phyloP scores from a whole-genome alignment of 331 rosid species.

The Malus hybrid region DNA sequence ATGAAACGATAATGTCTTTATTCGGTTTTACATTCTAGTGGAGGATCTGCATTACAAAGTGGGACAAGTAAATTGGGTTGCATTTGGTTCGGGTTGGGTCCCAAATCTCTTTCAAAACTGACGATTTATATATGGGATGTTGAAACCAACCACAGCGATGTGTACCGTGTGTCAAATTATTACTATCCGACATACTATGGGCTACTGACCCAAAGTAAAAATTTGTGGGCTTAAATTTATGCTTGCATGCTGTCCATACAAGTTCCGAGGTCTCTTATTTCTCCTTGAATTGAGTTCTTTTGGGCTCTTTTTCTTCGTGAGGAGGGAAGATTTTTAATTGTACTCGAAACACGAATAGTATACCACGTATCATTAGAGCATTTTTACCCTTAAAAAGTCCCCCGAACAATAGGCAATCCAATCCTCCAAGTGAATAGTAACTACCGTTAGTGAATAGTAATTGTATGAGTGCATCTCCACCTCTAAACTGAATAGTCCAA shows the following conservation, averaged over 20 bases:
- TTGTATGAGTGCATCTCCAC: too few relatives aligned
- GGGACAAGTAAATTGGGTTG: neutral
- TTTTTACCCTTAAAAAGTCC: too few relatives aligned
- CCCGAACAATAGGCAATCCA: too few relatives aligned
- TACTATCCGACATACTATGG: neutral
- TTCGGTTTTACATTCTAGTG: neutral
- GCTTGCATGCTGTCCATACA: too few relatives aligned
- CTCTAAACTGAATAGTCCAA: too few relatives aligned
- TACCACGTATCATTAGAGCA: too few relatives aligned
- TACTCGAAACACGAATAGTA: fast-evolving
- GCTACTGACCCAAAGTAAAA: neutral
- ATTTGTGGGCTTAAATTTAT: too few relatives aligned
- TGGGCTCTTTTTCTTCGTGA: fast-evolving
- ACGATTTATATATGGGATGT: neutral
- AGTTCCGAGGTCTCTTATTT: too few relatives aligned
- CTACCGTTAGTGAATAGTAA: too few relatives aligned
- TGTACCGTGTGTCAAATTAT: neutral
- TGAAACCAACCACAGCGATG: neutral
- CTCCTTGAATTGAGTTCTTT: neutral
- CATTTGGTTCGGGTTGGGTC: neutral
- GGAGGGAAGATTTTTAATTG: too few relatives aligned
- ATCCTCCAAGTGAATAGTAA: too few relatives aligned
- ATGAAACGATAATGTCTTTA: neutral
- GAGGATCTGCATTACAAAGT: neutral
- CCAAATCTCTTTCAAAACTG: neutral